phyloP scores from a whole-genome alignment of 148 eudicot species.

The Rhododendron simsii region DNA sequence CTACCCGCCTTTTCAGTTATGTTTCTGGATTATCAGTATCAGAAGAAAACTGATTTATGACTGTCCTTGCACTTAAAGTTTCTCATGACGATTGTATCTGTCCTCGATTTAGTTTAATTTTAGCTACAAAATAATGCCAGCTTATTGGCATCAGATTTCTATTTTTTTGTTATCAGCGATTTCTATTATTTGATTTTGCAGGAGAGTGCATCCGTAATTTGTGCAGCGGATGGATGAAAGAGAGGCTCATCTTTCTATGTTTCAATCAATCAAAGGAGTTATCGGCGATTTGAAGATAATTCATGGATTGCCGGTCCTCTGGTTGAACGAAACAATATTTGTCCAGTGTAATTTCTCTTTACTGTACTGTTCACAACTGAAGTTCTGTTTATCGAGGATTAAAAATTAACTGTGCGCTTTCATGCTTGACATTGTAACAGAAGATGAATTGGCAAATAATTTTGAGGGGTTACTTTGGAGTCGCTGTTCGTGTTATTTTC shows the following conservation, averaged over 20 bases:
- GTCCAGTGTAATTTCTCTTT: background rate
- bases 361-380: background rate
- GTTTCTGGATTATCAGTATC: background rate
- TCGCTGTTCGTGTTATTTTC: background rate
- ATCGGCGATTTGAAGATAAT: background rate
- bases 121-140: background rate
- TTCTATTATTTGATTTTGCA: conserved; percentile 1
- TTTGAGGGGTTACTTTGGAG: background rate
- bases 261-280: background rate
- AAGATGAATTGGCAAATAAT: background rate
- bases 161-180: background rate
- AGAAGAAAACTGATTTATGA: background rate
- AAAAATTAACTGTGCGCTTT: background rate
- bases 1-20: background rate
- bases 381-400: background rate
- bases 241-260: background rate
- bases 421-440: background rate
- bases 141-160: background rate
- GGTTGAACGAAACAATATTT: background rate
- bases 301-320: background rate
- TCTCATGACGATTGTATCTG: background rate
- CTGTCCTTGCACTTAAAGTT: background rate
- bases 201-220: background rate
- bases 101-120: background rate
- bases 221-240: background rate